These are phyloP conservation scores for Trypanosoma boissoni DNA, from an alignment of 208 protist genomes.

Conservation along the genomic window DNA sequence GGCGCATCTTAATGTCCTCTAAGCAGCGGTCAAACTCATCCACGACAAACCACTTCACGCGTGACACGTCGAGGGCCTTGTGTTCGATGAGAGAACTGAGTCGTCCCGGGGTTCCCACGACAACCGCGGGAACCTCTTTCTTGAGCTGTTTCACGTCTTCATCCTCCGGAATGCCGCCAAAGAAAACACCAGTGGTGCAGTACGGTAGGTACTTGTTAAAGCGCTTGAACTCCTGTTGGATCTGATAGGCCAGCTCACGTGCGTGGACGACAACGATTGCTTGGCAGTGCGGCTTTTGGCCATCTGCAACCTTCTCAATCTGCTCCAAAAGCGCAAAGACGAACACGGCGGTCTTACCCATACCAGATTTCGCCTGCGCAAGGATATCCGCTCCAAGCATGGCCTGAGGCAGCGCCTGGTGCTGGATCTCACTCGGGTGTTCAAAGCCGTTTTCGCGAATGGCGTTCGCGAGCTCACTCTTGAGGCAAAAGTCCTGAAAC, in stretches of 20 bases:
- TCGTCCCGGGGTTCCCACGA: constrained; percentile 98
- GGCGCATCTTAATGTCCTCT: constrained; percentile 94
- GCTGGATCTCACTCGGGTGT: constrained; percentile 96
- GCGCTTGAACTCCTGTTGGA: constrained; percentile 97
- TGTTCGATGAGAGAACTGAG: constrained; percentile 91
- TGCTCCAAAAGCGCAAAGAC: constrained; percentile 98
- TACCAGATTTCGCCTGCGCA: constrained; percentile 99
- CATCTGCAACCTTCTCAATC: constrained; percentile 86
- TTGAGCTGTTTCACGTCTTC: constrained; percentile 87
- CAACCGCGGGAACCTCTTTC: constrained; percentile 93
- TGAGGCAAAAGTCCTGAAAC: constrained; percentile 99
- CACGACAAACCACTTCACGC: constrained; percentile 98
- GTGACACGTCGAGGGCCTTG: constrained; percentile 91
- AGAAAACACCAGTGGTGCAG: constrained; percentile 95
- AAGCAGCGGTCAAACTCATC: constrained; percentile 99
- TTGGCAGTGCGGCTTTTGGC: constrained; percentile 84
- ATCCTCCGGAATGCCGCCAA: constrained; percentile 95
- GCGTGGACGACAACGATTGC: constrained; percentile 96
- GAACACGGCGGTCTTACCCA: constrained; percentile 99
- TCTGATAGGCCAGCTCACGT: constrained; percentile 99
- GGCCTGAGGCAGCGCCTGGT: constrained; percentile 98
- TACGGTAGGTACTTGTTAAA: constrained; percentile 97
- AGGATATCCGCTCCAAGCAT: constrained; percentile 98
- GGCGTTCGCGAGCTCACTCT: constrained; percentile 97
- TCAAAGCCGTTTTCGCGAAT: constrained; percentile 95